Evolutionary conservation across 192 early-diverging fungal genomes (phyloP).

Genomic region (Podochytrium sp.): DNA sequence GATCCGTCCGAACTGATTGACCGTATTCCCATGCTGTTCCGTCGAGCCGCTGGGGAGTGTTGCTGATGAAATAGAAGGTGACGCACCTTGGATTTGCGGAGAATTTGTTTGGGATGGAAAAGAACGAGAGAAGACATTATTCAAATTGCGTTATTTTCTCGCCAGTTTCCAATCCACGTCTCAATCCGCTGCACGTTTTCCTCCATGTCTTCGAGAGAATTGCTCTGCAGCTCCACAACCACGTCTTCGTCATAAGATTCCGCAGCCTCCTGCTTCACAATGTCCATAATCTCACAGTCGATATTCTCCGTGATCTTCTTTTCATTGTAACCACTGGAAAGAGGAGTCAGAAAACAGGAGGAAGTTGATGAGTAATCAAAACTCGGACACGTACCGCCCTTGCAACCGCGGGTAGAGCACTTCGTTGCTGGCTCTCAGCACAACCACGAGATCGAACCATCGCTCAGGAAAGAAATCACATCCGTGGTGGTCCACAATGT

Average conservation of each 20-base stretch:
- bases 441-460: conserved; percentile 97
- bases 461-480: conserved; percentile 96
- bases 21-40: no score
- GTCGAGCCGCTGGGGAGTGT: background rate
- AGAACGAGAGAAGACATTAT: background rate
- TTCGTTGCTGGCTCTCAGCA: conserved; percentile 79
- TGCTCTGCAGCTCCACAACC: conserved; percentile 79
- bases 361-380: no score
- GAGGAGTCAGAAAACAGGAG: no score
- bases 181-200: conserved; percentile 82
- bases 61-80: background rate
- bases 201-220: conserved; percentile 90
- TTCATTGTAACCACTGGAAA: conserved; percentile 59
- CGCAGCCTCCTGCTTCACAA: conserved; percentile 85
- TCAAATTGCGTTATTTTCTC: conserved; percentile 3
- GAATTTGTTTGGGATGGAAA: background rate
- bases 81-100: background rate
- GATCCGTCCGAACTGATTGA: no score
- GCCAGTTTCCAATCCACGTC: conserved; percentile 51
- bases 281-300: conserved; percentile 97
- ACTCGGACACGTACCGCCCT: conserved; percentile 56
- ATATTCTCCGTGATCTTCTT: conserved; percentile 93
- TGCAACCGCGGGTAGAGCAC: conserved; percentile 82
- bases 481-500: conserved; percentile 92
- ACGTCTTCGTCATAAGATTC: conserved; percentile 83